Evolutionary conservation across 352 stramenopile genomes (phyloP), one percentile per base, ranked within the genome.

Genomic region (Phytophthora chlamydospora): DNA sequence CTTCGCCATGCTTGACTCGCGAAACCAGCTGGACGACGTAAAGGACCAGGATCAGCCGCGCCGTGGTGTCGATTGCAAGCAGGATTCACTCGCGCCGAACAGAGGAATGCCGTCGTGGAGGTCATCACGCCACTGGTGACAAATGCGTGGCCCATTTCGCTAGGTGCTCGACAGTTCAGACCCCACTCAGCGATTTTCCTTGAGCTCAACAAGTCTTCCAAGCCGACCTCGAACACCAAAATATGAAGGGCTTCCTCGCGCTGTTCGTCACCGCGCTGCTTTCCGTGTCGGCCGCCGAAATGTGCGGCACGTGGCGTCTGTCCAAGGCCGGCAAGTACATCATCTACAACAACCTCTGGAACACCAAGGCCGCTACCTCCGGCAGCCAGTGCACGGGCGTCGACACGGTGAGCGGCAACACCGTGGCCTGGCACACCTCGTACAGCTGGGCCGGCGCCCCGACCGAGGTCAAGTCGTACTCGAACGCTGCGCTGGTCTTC

Each of bases 261-360:
- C 4, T 66, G 38, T 17, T 64, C 39, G 32, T 64, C 42, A 35
- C 58, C 24, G 40, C 40, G 5, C 52, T 66, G 33, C 49, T 66
- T 40, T 54, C 58, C 16, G 50, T 66, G 34, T 66, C 58, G 19
- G 5, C 49, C 5, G 58, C 58, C 34, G 58, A 66, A 27, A 27
- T 27, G 24, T 27, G 24, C 24, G 66, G 58, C 42, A 50, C 66
- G 42, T 77, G 68, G 68, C 63, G 51, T 36, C 44, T 61, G 14
- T 44, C 45, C 8, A 72, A 58, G 34, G 47, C 56, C 12, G 63
- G 52, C 52, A 69, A 70, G 40, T 80, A 70, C 59, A 68, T 76
- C 56, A 29, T 76, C 16, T 76, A 79, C 66, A 79, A 79, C 59
- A 64, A 76, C 38, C 56, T 73, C n/a, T 76, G 71, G 71, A 62